These are phyloP conservation scores for Musa schizocarpa DNA, from an alignment of 176 grass and related monocot species.

Conservation along the genomic window DNA sequence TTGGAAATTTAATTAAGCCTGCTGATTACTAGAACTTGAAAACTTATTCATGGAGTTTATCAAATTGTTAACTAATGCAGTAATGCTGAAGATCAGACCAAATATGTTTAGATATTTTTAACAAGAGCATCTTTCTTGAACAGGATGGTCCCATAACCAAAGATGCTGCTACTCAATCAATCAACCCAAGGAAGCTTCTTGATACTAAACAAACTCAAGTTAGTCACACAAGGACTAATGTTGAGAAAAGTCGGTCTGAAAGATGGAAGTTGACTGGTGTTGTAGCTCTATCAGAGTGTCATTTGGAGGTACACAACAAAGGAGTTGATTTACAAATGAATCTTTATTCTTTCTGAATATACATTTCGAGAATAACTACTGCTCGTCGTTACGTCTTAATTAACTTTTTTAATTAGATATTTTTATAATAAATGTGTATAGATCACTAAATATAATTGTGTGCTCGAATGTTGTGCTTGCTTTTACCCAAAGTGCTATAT, in stretches of 20 bases:
- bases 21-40: too few species aligned
- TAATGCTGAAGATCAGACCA: too few species aligned
- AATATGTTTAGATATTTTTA: neutral
- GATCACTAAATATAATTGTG: neutral
- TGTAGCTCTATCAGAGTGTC: conserved; percentile 50
- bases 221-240: conserved; percentile 24
- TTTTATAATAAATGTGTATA: neutral
- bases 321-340: neutral
- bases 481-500: neutral
- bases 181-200: conserved; percentile 28
- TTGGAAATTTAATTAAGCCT: too few species aligned
- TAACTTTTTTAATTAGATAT: neutral
- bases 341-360: neutral
- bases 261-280: conserved; percentile 74
- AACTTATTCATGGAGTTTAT: too few species aligned
- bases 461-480: neutral
- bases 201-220: conserved; percentile 31
- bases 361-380: neutral
- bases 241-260: conserved; percentile 48
- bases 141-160: conserved; percentile 84
- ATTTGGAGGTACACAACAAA: conserved; percentile 45
- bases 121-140: conserved; percentile 8
- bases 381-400: neutral
- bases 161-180: conserved; percentile 19
- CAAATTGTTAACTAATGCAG: too few species aligned